phyloP scores from a whole-genome alignment of 2,329 filamentous ascomycete genomes.

The Ambrosiella xylebori region DNA sequence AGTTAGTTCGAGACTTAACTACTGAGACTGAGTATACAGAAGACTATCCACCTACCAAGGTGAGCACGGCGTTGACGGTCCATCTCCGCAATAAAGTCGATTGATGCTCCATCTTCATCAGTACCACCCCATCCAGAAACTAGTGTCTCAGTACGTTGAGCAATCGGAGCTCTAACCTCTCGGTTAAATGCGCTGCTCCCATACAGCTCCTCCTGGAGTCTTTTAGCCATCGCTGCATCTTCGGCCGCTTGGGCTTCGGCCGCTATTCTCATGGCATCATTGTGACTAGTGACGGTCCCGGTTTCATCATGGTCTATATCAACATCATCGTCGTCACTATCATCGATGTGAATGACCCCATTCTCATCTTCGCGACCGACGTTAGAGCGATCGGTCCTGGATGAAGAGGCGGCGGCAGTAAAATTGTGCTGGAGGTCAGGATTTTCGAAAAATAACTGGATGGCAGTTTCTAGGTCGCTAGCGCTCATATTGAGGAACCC shows the following conservation, averaged over 20 bases:
- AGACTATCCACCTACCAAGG: slow-evolving; percentile 1
- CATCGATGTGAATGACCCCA: slow-evolving; percentile 41
- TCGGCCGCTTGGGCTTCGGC: slow-evolving; percentile 53
- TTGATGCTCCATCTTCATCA: slow-evolving; percentile 1
- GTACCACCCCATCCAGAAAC: slow-evolving; percentile 29
- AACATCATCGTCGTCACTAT: slow-evolving; percentile 42
- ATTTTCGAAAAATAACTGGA: slow-evolving; percentile 80
- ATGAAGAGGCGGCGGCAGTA: slow-evolving; percentile 21
- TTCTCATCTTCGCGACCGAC: slow-evolving; percentile 20
- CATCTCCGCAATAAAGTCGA: slow-evolving; percentile 7
- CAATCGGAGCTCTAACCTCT: slow-evolving; percentile 75
- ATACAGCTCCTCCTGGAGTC: slow-evolving; percentile 85
- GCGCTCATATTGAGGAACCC: slow-evolving; percentile 77
- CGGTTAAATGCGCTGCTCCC: slow-evolving; percentile 34
- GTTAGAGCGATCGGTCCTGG: slow-evolving; percentile 20
- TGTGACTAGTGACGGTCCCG: slow-evolving; percentile 23
- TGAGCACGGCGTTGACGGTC: slow-evolving; percentile 7
- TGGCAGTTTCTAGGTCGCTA: slow-evolving; percentile 66
- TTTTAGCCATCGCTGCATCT: slow-evolving; percentile 82
- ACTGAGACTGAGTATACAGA: neutral
- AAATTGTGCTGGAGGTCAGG: slow-evolving; percentile 47
- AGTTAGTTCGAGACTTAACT: neutral
- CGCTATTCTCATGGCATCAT: slow-evolving; percentile 25
- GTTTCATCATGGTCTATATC: slow-evolving; percentile 44
- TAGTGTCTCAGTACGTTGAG: slow-evolving; percentile 76